Conservation (phyloP, 1,139 yeast genomes). For the Saccharomyces hybrid region DNA sequence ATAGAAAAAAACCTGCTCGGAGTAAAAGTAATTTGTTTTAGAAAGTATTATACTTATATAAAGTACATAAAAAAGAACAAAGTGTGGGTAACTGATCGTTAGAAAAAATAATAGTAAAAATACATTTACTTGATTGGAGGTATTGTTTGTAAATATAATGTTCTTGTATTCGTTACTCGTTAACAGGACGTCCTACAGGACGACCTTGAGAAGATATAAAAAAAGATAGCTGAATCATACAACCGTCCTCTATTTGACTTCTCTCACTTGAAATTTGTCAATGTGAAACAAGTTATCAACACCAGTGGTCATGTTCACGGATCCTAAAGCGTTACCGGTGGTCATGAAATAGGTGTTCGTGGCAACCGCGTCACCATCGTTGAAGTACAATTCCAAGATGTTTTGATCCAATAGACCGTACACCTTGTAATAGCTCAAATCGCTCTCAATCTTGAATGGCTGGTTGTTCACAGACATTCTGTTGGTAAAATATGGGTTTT, state of each 20-base stretch:
- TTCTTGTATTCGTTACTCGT: neutral
- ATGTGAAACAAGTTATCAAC: slow-evolving; percentile 30
- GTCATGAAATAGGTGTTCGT: slow-evolving; percentile 26
- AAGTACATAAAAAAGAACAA: too few species aligned
- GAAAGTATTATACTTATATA: too few species aligned
- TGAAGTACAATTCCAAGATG: slow-evolving; percentile 28
- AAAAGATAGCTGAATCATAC: neutral
- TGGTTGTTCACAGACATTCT: slow-evolving; percentile 3
- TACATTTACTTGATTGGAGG: too few species aligned
- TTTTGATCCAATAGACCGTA: slow-evolving; percentile 30
- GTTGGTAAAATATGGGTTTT: slow-evolving; percentile 19
- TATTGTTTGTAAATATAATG: too few species aligned
- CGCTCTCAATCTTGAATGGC: slow-evolving; percentile 1
- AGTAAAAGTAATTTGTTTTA: too few species aligned
- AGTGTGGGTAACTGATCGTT: too few species aligned
- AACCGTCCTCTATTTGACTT: slow-evolving; percentile 1
- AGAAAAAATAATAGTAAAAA: too few species aligned
- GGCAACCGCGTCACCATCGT: slow-evolving; percentile 25
- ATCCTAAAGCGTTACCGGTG: slow-evolving; percentile 14
- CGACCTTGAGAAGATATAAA: too few species aligned
- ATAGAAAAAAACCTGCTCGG: too few species aligned
- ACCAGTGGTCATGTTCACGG: slow-evolving; percentile 14
- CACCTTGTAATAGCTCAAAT: slow-evolving; percentile 16
- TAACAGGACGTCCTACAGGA: neutral
- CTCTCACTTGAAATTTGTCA: slow-evolving; percentile 9